Base-by-base conservation (phyloP, 2,329 filamentous ascomycete genomes). In the Capronia americana region DNA sequence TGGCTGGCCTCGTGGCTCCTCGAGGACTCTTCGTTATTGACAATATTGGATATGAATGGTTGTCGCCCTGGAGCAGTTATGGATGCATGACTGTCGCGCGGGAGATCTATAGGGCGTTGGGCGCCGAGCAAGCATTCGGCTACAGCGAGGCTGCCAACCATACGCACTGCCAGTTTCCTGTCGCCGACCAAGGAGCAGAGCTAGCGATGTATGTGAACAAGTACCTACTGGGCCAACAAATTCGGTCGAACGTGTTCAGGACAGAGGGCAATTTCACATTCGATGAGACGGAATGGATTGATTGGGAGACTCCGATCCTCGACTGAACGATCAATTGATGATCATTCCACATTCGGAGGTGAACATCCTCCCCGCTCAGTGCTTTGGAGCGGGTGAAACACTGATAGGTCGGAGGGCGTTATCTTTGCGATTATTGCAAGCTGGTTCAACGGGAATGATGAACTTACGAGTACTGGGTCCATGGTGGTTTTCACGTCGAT, bases 31-130 rank as follows among this genome's bases (percentile, higher is more conserved):
- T 84, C 57, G 81, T 84, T 32, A 83, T 85, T 54, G 85, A 87
- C 78, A 88, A 87, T 73, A 82, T 86, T 71, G 83, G 82, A 26
- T 79, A 80, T 69, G 84, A 87, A 77, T 88, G 85, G 85, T 80
- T 87, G 61, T 85, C 85, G 44, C 84, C 83, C 57, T 82, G 85
- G 64, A 82, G 82, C 62, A 86, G 84, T 17, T 86, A 83, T 28
- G 85, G 80, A 57, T 87, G 84, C 77, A 87, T 86, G 85, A 83
- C 83, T 76, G 83, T 81, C 23, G 85, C 78, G 4, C 80, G 81
- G 46, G 76, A 82, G 58, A 82, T 86, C 73, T 87, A 86, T 76
- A 81, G 84, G 77, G 82, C 81, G 4, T 78, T 84, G 28, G 85
- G 84, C 64, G 82, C 79, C 1, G 79, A 82, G 17, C 82, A 82